Conservation (phyloP, 2,329 filamentous ascomycete species). For the Thelonectria olida region DNA sequence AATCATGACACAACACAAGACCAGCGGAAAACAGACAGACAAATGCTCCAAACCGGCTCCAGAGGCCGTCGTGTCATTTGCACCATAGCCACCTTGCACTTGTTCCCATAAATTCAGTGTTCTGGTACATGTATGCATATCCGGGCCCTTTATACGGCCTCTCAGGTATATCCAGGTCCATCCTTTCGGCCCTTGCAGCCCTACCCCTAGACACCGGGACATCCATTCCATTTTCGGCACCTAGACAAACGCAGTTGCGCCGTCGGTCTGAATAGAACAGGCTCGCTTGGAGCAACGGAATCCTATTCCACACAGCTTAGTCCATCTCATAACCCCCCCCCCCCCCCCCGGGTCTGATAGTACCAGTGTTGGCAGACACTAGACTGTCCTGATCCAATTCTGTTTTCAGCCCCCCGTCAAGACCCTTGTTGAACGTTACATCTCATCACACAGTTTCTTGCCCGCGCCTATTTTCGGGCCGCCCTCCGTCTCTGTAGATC, state of each 20-base stretch:
- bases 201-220: not conserved
- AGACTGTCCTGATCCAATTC: not conserved
- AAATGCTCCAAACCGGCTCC: constrained; percentile 9
- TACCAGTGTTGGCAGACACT: not conserved
- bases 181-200: constrained; percentile 10
- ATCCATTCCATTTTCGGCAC: not conserved
- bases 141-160: constrained; percentile 13
- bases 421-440: constrained; percentile 16
- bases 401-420: constrained; percentile 6
- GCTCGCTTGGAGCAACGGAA: not conserved
- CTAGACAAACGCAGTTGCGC: no score
- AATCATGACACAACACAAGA: not conserved
- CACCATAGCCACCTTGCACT: not conserved
- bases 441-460: constrained; percentile 15
- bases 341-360: not conserved
- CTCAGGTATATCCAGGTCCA: constrained; percentile 32
- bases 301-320: not conserved
- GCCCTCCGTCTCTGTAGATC: constrained; percentile 9
- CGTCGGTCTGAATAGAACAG: not conserved
- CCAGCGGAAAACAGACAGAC: not conserved
- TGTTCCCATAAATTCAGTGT: constrained; percentile 6
- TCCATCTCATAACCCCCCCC: not conserved
- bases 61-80: constrained; percentile 8
- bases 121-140: constrained; percentile 25
- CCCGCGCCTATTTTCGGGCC: constrained; percentile 27